A percentile compares a stretch with the other conserved stretches of the same genome.
phyloP scores from a whole-genome alignment of 345 rosid genomes.

The Passiflora organensis region DNA sequence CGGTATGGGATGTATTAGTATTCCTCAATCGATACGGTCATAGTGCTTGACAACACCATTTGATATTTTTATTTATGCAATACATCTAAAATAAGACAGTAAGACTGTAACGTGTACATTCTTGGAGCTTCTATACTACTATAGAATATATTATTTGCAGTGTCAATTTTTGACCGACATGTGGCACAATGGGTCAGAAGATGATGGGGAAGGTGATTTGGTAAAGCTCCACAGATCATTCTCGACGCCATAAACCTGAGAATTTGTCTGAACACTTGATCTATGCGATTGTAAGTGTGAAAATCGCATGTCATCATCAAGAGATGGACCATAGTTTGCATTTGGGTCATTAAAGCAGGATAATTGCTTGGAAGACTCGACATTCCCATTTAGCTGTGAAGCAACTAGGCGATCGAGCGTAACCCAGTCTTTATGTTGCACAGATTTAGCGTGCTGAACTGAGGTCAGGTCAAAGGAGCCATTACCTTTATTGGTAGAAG shows the following conservation, averaged over 20 bases:
- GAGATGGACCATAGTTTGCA: slow-evolving; percentile 34
- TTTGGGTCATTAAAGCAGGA: slow-evolving; percentile 37
- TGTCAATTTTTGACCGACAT: slow-evolving; percentile 40
- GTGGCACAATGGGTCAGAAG: slow-evolving; percentile 46
- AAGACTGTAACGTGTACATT: slow-evolving; percentile 1
- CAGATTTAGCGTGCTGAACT: slow-evolving; percentile 12
- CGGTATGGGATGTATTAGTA: neutral
- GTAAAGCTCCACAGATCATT: slow-evolving; percentile 66
- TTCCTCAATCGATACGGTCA: neutral
- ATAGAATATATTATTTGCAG: neutral
- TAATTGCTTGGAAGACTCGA: slow-evolving; percentile 37
- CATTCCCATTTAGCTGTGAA: slow-evolving; percentile 71
- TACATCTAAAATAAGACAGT: neutral
- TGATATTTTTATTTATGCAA: neutral
- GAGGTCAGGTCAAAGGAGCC: slow-evolving; percentile 1
- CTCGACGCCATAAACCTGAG: slow-evolving; percentile 24
- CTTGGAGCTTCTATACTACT: neutral
- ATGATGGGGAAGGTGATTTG: slow-evolving; percentile 33
- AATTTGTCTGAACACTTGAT: slow-evolving; percentile 15
- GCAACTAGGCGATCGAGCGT: slow-evolving; percentile 83
- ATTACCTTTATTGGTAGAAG: slow-evolving; percentile 25
- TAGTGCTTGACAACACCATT: too few species aligned
- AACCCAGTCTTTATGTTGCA: slow-evolving; percentile 57
- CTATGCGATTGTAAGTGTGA: slow-evolving; percentile 33
- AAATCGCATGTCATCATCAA: slow-evolving; percentile 32